phyloP scores from a whole-genome alignment of 2,329 filamentous ascomycete species.

The Neonectria sp. region DNA sequence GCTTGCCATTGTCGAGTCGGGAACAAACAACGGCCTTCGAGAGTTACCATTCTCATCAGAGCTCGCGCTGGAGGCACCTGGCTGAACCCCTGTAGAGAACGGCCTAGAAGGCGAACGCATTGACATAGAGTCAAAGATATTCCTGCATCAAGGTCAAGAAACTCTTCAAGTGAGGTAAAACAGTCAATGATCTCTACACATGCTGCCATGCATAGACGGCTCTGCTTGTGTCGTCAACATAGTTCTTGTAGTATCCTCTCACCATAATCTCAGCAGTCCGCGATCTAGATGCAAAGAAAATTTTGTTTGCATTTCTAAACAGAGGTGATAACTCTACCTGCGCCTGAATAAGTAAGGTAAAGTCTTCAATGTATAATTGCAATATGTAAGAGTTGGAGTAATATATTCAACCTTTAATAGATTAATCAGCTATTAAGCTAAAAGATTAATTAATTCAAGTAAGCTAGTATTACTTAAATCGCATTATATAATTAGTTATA shows the following conservation, averaged over 20 bases:
- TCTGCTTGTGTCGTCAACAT: slow-evolving; percentile 29
- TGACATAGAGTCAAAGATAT: slow-evolving; percentile 29
- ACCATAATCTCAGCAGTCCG: slow-evolving; percentile 33
- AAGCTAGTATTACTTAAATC: no score
- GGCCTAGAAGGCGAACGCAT: slow-evolving; percentile 32
- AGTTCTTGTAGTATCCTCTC: slow-evolving; percentile 34
- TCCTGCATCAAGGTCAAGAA: slow-evolving; percentile 29
- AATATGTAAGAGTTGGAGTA: no score
- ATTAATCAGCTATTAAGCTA: no score
- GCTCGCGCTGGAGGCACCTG: no score
- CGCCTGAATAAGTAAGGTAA: slow-evolving; percentile 28
- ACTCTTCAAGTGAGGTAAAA: slow-evolving; percentile 26
- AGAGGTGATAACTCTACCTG: slow-evolving; percentile 28
- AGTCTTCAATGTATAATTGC: no score
- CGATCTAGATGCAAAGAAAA: slow-evolving; percentile 27
- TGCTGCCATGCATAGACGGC: slow-evolving; percentile 30
- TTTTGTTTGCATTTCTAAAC: slow-evolving; percentile 33
- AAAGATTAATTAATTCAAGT: no score
- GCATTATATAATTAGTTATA: no score
- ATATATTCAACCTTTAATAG: no score
- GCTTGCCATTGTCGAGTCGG: no score
- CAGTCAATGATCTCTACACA: slow-evolving; percentile 20
- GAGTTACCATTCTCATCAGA: no score
- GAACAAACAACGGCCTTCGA: no score
- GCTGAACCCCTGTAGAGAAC: slow-evolving; percentile 30